Evolutionary conservation across 2,329 filamentous ascomycete genomes (phyloP).

Genomic region (Talaromyces verruculosus): DNA sequence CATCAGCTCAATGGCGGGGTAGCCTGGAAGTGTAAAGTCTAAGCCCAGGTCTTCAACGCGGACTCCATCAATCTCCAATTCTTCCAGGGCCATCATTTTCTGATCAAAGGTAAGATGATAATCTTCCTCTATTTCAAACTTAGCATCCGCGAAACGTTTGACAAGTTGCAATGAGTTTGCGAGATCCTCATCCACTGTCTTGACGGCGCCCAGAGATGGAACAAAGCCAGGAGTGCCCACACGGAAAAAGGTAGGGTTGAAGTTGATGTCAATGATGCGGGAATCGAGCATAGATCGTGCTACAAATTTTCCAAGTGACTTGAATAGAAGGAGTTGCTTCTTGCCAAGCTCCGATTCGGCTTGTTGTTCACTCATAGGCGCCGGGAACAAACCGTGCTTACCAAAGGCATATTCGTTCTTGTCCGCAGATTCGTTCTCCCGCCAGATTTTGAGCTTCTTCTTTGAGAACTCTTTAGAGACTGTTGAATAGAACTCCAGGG

Average conservation of each 20-base stretch:
- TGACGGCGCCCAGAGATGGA: slow-evolving; percentile 85
- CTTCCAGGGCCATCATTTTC: slow-evolving; percentile 68
- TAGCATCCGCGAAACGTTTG: slow-evolving; percentile 80
- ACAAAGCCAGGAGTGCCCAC: slow-evolving; percentile 70
- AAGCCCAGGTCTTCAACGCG: slow-evolving; percentile 82
- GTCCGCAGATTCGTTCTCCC: slow-evolving; percentile 75
- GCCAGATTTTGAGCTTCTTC: slow-evolving; percentile 96
- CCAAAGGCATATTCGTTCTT: slow-evolving; percentile 81
- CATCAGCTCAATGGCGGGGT: slow-evolving; percentile 79
- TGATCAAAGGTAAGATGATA: slow-evolving; percentile 63
- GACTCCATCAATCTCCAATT: slow-evolving; percentile 72
- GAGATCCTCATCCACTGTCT: slow-evolving; percentile 80
- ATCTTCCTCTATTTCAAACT: slow-evolving; percentile 78
- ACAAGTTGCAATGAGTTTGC: slow-evolving; percentile 82
- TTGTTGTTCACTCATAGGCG: slow-evolving; percentile 80
- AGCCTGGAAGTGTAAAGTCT: slow-evolving; percentile 93
- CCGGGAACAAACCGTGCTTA: slow-evolving; percentile 82
- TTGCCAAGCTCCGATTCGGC: slow-evolving; percentile 74
- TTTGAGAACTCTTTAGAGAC: slow-evolving; percentile 97
- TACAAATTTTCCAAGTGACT: slow-evolving; percentile 93
- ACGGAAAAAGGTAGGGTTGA: slow-evolving; percentile 97
- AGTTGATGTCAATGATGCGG: slow-evolving; percentile 93
- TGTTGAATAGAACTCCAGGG: slow-evolving; percentile 95
- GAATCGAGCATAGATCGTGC: slow-evolving; percentile 98
- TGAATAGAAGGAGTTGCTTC: slow-evolving; percentile 84